Conservation (phyloP, 352 stramenopile genomes). For the Globisporangium sylvaticum region DNA sequence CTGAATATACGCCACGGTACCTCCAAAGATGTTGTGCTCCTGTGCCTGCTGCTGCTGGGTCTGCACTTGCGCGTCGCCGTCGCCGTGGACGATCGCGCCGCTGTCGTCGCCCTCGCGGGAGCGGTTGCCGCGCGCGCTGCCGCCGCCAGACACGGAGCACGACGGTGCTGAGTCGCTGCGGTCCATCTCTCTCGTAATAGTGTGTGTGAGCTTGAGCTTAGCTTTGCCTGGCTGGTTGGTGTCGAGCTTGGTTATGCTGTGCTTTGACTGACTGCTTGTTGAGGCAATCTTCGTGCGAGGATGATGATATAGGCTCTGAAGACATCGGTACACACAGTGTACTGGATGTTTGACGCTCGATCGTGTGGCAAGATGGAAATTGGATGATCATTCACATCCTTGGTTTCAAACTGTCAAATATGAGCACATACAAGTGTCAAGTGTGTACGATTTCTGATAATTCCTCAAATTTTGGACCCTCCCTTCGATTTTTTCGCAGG, state of each 20-base stretch:
- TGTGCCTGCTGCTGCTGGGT: constrained; percentile 18
- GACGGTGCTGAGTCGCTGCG: constrained; percentile 19
- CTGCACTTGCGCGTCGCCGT: constrained; percentile 22
- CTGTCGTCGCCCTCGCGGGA: constrained; percentile 2
- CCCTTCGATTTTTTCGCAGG: too few species aligned
- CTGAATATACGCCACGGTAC: too few species aligned
- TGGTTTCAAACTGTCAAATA: too few species aligned
- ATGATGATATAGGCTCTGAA: neutral
- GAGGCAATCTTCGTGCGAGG: neutral
- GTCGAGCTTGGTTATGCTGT: neutral
- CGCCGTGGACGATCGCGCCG: neutral
- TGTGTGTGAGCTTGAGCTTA: neutral
- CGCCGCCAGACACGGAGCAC: constrained; percentile 31
- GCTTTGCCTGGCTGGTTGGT: neutral
- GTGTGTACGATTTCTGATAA: too few species aligned
- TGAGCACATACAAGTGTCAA: too few species aligned
- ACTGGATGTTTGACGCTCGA: too few species aligned
- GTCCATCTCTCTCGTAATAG: constrained; percentile 9
- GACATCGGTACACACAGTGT: neutral
- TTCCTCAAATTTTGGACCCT: too few species aligned
- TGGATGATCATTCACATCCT: too few species aligned
- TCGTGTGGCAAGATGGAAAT: too few species aligned
- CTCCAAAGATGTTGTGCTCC: constrained; percentile 85
- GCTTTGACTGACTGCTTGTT: neutral
- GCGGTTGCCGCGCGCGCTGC: constrained; percentile 8